Evolutionary conservation across 768 basidiomycete genomes (phyloP).

Genomic region (Russula emetica): DNA sequence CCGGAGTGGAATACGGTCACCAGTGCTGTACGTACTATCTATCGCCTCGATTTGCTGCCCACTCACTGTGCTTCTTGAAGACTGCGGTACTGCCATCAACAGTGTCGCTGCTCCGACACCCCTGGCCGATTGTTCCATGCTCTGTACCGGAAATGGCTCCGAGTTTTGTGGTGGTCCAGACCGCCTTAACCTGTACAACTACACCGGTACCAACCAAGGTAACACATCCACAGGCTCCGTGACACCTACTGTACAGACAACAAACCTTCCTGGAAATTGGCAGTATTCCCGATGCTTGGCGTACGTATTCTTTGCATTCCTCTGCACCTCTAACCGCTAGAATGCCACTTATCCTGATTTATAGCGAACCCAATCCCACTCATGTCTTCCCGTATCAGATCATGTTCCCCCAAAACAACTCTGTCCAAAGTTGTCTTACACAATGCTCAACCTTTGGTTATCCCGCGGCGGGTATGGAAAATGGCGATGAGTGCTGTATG

Average conservation of each 20-base stretch:
- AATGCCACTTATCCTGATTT: not conserved
- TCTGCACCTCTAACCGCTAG: not conserved
- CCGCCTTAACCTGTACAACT: constrained; percentile 63
- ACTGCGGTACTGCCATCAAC: constrained; percentile 46
- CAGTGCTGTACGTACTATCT: constrained; percentile 48
- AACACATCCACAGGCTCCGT: constrained; percentile 53
- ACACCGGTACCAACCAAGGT: constrained; percentile 57
- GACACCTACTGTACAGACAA: constrained; percentile 50
- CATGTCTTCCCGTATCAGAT: constrained; percentile 62
- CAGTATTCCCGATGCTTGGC: constrained; percentile 61
- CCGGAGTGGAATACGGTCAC: constrained; percentile 41
- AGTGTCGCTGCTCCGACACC: constrained; percentile 47
- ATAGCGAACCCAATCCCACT: constrained; percentile 44
- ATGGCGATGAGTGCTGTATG: constrained; percentile 70
- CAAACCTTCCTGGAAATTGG: constrained; percentile 62
- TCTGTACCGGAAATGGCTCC: constrained; percentile 55
- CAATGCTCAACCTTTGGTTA: constrained; percentile 72
- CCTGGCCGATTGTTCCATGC: constrained; percentile 58
- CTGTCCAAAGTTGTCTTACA: constrained; percentile 57
- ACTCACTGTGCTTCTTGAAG: constrained; percentile 32
- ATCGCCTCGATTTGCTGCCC: not conserved
- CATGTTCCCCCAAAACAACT: constrained; percentile 56
- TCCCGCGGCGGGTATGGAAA: constrained; percentile 66
- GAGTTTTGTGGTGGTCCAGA: constrained; percentile 74
- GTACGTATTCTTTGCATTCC: constrained; percentile 37